These are phyloP conservation scores for Suillus placidus DNA, from an alignment of 768 basidiomycete species.

Conservation along the genomic window DNA sequence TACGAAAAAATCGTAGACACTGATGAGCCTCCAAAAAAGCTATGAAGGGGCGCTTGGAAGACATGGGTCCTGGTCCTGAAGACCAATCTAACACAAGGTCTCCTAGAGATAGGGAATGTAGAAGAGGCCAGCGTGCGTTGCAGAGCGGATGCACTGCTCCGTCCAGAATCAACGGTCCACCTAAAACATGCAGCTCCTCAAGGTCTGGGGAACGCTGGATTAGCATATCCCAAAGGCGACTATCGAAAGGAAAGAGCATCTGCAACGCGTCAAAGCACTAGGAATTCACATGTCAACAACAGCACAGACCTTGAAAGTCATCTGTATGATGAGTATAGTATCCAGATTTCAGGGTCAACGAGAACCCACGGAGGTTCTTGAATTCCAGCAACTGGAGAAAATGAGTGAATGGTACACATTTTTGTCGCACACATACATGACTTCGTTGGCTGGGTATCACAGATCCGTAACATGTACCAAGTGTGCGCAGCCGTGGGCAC, in stretches of 20 bases:
- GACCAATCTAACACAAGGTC: slow-evolving; percentile 65
- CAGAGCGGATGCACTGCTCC: slow-evolving; percentile 56
- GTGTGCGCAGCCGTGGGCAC: slow-evolving; percentile 64
- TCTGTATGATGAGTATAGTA: slow-evolving; percentile 66
- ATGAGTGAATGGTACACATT: slow-evolving; percentile 11
- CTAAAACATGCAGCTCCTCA: slow-evolving; percentile 57
- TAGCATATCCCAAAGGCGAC: slow-evolving; percentile 69
- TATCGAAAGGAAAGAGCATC: slow-evolving; percentile 26
- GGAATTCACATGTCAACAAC: too few relatives aligned
- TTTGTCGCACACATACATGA: slow-evolving; percentile 48
- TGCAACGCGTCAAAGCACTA: slow-evolving; percentile 15
- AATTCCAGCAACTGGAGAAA: slow-evolving; percentile 66
- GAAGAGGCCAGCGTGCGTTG: slow-evolving; percentile 65
- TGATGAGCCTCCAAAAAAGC: slow-evolving; percentile 70
- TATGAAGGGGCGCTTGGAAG: slow-evolving; percentile 60
- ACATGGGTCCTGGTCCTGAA: slow-evolving; percentile 34
- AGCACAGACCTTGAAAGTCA: slow-evolving; percentile 54
- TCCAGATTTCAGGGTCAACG: slow-evolving; percentile 56
- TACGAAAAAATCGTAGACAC: slow-evolving; percentile 48
- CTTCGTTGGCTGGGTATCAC: slow-evolving; percentile 59
- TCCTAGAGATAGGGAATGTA: slow-evolving; percentile 62
- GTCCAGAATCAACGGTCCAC: slow-evolving; percentile 35
- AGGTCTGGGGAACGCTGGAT: slow-evolving; percentile 64
- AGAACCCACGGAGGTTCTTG: slow-evolving; percentile 61
- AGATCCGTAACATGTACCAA: slow-evolving; percentile 65